Evolutionary conservation across 345 rosid genomes (phyloP), one percentile per base, ranked within the genome.

Genomic region (Arabis hirsuta): DNA sequence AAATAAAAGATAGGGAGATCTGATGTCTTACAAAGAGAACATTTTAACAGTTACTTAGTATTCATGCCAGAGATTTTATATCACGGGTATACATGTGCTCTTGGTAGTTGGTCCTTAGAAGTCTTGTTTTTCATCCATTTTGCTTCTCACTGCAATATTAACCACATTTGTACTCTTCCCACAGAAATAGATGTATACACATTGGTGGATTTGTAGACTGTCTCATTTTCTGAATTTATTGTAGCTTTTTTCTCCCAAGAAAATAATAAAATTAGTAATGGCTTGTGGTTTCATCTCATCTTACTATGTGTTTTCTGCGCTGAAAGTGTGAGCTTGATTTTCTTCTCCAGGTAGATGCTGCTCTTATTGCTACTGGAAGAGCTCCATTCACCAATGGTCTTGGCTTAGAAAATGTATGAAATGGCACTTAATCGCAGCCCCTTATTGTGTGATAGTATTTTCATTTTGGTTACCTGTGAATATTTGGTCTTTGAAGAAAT

Each of bases 371-470:
- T 32, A 95, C 99, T 57, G 99, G 99, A 79, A 84, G 99, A 80
- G 99, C 99, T 68, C 99, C 99, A 64, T 95, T 90, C 81, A 95
- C 99, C 11, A 86, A 85, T 65, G 97, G 97, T 80, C 97, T 95
- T 69, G 98, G 99, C 77, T 81, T 95, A 84, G 99, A 90, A 79
- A 90, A 84, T 80, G 99, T 95, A 82, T 19, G 81, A 67, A 14
- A 66, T 63, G 54, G 24, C 76, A 65, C 9, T 39, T n/a, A 27
- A 14, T 36, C 7, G 22, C 67, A 45, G 5, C 12, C 26, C 10
- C 10, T 7, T 56, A 36, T 10, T 22, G 16, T 48, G 26, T 48
- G 26, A 57, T 29, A 69, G 32, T 55, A 55, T 27, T 29, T 4
- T 56, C 47, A 55, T 62, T 31, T 55, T 63, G 8, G 51, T 46